A percentile compares a stretch with the other conserved stretches of the same genome.
Conservation (phyloP, 225 moss, liverwort and hornwort genomes). For the Polytrichum commune region DNA sequence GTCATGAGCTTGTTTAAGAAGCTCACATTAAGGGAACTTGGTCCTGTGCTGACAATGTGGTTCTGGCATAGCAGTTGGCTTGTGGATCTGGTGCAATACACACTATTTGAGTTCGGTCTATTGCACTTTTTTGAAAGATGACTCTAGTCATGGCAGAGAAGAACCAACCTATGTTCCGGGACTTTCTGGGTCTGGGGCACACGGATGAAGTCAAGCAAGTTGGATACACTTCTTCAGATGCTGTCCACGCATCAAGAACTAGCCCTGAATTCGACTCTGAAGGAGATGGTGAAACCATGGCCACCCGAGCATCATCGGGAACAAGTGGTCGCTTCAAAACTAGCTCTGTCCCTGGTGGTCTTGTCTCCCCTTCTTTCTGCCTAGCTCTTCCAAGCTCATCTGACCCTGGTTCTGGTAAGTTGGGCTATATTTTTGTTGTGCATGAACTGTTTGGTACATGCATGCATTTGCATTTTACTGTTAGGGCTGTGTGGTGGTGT, state of each 20-base stretch:
- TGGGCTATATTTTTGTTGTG: neutral
- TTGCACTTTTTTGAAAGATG: constrained; percentile 40
- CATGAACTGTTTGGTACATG: neutral
- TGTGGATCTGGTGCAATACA: too few relatives aligned
- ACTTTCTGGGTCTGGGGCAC: constrained; percentile 87
- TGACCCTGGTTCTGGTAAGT: constrained; percentile 84
- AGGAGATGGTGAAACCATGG: constrained; percentile 58
- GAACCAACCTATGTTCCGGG: constrained; percentile 87
- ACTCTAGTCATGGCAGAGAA: constrained; percentile 95
- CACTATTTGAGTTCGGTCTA: too few relatives aligned
- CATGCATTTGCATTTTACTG: neutral
- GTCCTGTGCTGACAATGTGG: too few relatives aligned
- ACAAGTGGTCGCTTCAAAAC: constrained; percentile 41
- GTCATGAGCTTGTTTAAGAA: too few relatives aligned
- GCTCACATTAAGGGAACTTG: too few relatives aligned
- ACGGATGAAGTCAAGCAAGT: constrained; percentile 66
- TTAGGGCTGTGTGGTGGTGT: neutral
- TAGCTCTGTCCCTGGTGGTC: constrained; percentile 43
- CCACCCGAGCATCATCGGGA: constrained; percentile 35
- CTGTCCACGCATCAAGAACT: constrained; percentile 29
- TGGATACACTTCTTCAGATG: constrained; percentile 50
- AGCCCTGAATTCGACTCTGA: constrained; percentile 69
- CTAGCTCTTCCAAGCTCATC: constrained; percentile 68
- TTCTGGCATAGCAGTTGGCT: too few relatives aligned
- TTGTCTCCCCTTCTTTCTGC: constrained; percentile 63